phyloP scores from a whole-genome alignment of 768 basidiomycete genomes.

The Amanita pallidorosea region DNA sequence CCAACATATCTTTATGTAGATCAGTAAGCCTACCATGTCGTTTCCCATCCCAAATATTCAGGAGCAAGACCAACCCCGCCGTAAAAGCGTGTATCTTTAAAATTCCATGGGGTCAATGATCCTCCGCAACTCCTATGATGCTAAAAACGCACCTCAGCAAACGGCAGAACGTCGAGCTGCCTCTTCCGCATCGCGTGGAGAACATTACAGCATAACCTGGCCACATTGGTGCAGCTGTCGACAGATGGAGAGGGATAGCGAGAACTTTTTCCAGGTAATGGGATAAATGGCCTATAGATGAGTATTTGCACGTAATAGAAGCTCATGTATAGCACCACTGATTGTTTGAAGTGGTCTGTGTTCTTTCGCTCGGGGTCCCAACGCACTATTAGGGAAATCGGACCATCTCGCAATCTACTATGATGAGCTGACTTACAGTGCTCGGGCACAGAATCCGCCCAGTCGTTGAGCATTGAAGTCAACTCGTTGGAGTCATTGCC shows the following conservation, averaged over 20 bases:
- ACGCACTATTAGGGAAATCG: conserved; percentile 23
- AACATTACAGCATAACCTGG: conserved; percentile 76
- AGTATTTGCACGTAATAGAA: conserved; percentile 59
- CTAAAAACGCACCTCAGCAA: background rate
- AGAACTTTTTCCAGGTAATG: conserved; percentile 38
- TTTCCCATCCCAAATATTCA: background rate
- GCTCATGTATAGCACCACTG: conserved; percentile 37
- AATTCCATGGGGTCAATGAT: background rate
- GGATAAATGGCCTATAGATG: conserved; percentile 72
- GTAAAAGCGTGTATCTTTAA: background rate
- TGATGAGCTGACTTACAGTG: conserved; percentile 28
- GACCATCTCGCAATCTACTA: background rate
- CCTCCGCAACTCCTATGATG: background rate
- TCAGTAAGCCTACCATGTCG: background rate
- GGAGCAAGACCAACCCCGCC: background rate
- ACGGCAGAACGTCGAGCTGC: conserved; percentile 8
- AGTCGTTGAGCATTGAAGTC: conserved; percentile 61
- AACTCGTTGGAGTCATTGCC: conserved; percentile 59
- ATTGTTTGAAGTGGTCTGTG: conserved; percentile 42
- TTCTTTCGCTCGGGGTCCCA: conserved; percentile 41
- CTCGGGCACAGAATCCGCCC: conserved; percentile 57
- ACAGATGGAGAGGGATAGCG: conserved; percentile 50
- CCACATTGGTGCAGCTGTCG: conserved; percentile 73
- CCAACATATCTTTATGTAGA: background rate
- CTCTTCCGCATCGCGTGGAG: conserved; percentile 44